Evolutionary conservation across 2,329 filamentous ascomycete genomes (phyloP), one percentile per base, ranked within the genome.

Genomic region (Fusarium foetens): DNA sequence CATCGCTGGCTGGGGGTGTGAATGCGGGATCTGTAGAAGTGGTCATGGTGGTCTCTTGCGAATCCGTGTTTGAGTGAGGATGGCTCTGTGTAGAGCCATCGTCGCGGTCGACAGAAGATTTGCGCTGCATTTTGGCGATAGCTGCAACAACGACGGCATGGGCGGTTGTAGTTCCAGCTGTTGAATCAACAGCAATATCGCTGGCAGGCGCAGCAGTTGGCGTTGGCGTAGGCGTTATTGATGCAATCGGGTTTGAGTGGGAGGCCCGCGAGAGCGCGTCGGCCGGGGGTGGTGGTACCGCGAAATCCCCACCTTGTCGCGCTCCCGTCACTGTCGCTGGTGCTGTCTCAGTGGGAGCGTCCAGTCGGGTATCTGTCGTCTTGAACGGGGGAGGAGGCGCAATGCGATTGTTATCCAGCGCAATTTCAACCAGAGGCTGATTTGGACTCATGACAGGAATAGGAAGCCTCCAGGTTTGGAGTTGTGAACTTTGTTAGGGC

Each of bases 261-360:
- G 68, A 75, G 68, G 63, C 67, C 70, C 71, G 74, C 68, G 72
- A 75, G 66, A 73, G 55, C 70, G 76, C 72, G 76, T 76, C 73
- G 70, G 64, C 62, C 54, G 65, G 67, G 62, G 61, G 68, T 66
- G 63, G 68, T 66, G 67, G 71, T 58, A 76, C 73, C 66, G 75
- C 76, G 67, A 70, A 63, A 75, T 77, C 72, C 75, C 76, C 77
- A 72, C 75, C 70, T 55, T 52, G 66, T 74, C 74, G 74, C 71
- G 75, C 64, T 73, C 55, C 62, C 53, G 66, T 58, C 52, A 54
- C 59, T 55, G 25, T 66, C 36, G 52, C 27, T 46, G 38, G 27
- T 14, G 16, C 38, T 60, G 57, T 73, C 61, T 68, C 66, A 54
- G 66, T 46, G 35, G 45, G 70, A 65, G 60, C 68, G 70, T 43